A percentile compares a stretch with the other conserved stretches of the same genome.
These are phyloP conservation scores for Chaetomium sp. DNA, from an alignment of 2,329 filamentous ascomycete species.

Conservation along the genomic window DNA sequence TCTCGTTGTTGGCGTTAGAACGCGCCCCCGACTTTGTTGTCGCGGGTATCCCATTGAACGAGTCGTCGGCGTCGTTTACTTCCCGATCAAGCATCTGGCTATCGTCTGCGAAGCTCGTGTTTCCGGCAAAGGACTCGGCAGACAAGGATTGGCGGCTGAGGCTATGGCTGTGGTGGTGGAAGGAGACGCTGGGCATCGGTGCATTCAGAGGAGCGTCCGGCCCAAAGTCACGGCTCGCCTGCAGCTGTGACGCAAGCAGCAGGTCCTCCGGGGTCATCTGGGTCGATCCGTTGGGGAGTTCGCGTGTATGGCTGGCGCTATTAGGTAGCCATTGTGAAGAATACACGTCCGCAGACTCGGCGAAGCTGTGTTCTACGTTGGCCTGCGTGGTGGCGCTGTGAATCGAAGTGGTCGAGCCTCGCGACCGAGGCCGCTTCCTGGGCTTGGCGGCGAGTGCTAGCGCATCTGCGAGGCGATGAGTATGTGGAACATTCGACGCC, in stretches of 20 bases:
- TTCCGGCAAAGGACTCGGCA: conserved; percentile 54
- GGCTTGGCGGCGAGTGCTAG: conserved; percentile 45
- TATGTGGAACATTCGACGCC: conserved; percentile 1
- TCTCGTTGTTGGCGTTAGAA: conserved; percentile 76
- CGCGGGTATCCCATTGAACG: conserved; percentile 48
- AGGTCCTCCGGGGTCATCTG: conserved; percentile 61
- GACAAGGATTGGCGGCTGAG: conserved; percentile 54
- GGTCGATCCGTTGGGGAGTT: conserved; percentile 45
- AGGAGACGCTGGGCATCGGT: conserved; percentile 49
- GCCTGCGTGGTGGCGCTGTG: conserved; percentile 57
- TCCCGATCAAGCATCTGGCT: conserved; percentile 64
- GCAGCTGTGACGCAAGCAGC: conserved; percentile 60
- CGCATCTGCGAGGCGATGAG: conserved; percentile 36
- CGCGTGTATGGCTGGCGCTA: conserved; percentile 48
- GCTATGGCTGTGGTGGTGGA: conserved; percentile 46
- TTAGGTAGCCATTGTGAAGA: conserved; percentile 54
- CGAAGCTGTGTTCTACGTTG: conserved; percentile 53
- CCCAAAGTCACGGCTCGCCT: conserved; percentile 51
- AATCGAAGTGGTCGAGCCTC: conserved; percentile 59
- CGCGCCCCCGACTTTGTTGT: conserved; percentile 60
- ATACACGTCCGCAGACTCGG: conserved; percentile 50
- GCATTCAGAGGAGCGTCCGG: conserved; percentile 55
- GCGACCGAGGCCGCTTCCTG: conserved; percentile 55
- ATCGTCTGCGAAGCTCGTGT: conserved; percentile 60
- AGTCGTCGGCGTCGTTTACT: conserved; percentile 60